A percentile compares a stretch with the other conserved stretches of the same genome.
phyloP scores from a whole-genome alignment of 176 grass and related monocot genomes.

The Eleusine coracana region DNA sequence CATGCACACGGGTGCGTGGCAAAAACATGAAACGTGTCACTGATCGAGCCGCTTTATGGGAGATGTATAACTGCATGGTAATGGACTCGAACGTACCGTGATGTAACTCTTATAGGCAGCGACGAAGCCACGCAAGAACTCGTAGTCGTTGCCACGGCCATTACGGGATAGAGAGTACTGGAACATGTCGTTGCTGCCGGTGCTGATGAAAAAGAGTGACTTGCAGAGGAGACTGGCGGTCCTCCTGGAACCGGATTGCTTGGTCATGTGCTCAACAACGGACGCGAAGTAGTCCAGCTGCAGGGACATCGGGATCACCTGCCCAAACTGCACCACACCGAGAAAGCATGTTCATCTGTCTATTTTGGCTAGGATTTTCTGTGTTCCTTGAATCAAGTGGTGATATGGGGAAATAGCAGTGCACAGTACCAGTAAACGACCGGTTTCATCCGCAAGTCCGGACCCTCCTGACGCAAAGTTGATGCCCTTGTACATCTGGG shows the following conservation, averaged over 20 bases:
- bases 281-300: conserved; percentile 44
- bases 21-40: background rate
- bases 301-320: conserved; percentile 42
- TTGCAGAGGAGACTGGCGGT: conserved; percentile 37
- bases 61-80: too few species aligned
- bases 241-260: background rate
- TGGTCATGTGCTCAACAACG: conserved; percentile 37
- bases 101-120: conserved; percentile 28
- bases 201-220: conserved; percentile 72
- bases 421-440: background rate
- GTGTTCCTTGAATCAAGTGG: background rate
- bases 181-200: conserved; percentile 76
- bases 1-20: background rate
- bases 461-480: conserved; percentile 96
- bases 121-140: conserved; percentile 36
- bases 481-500: conserved; percentile 54
- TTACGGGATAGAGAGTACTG: conserved; percentile 33
- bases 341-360: background rate
- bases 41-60: too few species aligned
- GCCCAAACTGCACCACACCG: conserved; percentile 16
- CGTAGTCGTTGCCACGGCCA: background rate
- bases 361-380: background rate
- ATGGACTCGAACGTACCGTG: conserved; percentile 29
- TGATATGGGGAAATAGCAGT: background rate
- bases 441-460: conserved; percentile 54